Conservation (phyloP, 2,329 filamentous ascomycete genomes). For the Cyclaneusma minus region DNA sequence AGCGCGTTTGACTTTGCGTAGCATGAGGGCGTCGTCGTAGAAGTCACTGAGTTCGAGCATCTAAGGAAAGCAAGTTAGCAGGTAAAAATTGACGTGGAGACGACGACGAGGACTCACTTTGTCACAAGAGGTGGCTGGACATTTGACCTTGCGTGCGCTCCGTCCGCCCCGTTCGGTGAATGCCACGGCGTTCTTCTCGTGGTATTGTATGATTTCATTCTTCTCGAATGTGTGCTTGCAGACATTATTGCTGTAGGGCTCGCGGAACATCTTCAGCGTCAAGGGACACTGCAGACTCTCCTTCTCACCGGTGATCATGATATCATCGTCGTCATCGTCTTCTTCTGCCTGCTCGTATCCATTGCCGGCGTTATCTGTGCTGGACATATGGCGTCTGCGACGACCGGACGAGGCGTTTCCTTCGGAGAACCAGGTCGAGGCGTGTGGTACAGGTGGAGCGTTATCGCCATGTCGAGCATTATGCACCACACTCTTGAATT, state of each 20-base stretch:
- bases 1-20: conserved; percentile 41
- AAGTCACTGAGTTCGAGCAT: conserved; percentile 36
- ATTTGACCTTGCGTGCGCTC: conserved; percentile 27
- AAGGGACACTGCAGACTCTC: conserved; percentile 56
- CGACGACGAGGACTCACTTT: conserved; percentile 24
- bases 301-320: conserved; percentile 47
- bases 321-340: conserved; percentile 47
- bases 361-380: conserved; percentile 4
- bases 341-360: conserved; percentile 11
- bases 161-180: conserved; percentile 3
- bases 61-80: conserved; percentile 17
- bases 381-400: not conserved
- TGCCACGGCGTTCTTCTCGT: conserved; percentile 5
- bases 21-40: conserved; percentile 36
- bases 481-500: conserved; percentile 45
- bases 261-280: conserved; percentile 44
- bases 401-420: conserved; percentile 3
- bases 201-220: conserved; percentile 38
- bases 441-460: conserved; percentile 34
- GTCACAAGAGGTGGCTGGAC: conserved; percentile 50
- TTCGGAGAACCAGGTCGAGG: conserved; percentile 43
- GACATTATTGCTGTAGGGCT: conserved; percentile 49
- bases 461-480: conserved; percentile 40
- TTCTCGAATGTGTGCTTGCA: conserved; percentile 65
- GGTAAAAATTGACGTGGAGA: not conserved